A percentile compares a stretch with the other conserved stretches of the same genome.
These are phyloP conservation scores for Globisporangium sylvaticum DNA, from an alignment of 352 stramenopile genomes.

Conservation along the genomic window DNA sequence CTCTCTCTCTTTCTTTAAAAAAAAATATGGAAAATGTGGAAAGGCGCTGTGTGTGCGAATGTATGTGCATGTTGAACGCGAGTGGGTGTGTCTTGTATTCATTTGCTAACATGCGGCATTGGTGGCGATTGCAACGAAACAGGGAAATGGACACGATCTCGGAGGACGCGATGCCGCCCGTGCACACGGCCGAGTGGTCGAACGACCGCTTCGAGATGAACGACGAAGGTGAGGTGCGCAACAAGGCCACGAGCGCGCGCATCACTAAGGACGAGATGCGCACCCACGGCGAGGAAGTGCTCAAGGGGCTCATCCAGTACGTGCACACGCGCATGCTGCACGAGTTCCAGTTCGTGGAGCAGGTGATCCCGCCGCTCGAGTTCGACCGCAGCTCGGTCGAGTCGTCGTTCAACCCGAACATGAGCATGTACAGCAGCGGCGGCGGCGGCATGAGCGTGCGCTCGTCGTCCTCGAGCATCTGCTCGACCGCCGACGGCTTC, in stretches of 20 bases:
- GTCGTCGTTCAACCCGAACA: conserved; percentile 40
- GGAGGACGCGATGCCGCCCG: conserved; percentile 48
- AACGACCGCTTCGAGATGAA: conserved; percentile 63
- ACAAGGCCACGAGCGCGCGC: conserved; percentile 33
- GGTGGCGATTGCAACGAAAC: neutral
- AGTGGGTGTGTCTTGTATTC: neutral
- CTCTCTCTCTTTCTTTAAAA: conserved; percentile 10
- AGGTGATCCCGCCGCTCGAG: conserved; percentile 73
- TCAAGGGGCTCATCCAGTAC: conserved; percentile 62
- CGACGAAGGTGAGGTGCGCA: conserved; percentile 48
- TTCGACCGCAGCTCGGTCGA: conserved; percentile 44
- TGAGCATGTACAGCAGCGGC: conserved; percentile 27
- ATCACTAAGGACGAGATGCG: conserved; percentile 75
- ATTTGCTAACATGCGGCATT: neutral
- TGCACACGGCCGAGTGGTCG: conserved; percentile 44
- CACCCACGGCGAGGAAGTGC: conserved; percentile 63
- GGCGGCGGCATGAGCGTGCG: conserved; percentile 33
- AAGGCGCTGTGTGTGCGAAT: neutral
- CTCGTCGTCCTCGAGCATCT: conserved; percentile 77
- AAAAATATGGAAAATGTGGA: neutral
- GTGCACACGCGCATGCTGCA: conserved; percentile 78
- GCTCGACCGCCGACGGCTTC: conserved; percentile 76
- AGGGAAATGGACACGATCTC: conserved; percentile 82
- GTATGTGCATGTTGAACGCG: neutral
- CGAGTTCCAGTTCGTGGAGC: conserved; percentile 75